Conservation (phyloP, 768 basidiomycete genomes). For the Punctularia strigosozonata region DNA sequence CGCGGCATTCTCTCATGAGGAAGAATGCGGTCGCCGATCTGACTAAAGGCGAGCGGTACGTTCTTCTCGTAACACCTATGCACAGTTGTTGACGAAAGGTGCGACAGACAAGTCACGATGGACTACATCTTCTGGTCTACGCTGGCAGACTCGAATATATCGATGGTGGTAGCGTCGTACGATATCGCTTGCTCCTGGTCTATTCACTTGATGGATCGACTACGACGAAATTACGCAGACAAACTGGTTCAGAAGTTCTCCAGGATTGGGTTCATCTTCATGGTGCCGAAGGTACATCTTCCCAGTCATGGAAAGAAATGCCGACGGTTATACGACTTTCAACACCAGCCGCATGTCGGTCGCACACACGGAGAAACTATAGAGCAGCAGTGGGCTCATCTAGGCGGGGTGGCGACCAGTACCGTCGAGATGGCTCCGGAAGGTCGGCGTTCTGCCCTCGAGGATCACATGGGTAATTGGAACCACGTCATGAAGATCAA, state of each 20-base stretch:
- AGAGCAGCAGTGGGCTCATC: slow-evolving; percentile 6
- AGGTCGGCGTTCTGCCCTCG: not conserved
- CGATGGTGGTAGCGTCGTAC: slow-evolving; percentile 6
- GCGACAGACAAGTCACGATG: slow-evolving; percentile 11
- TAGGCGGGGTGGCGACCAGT: slow-evolving; percentile 3
- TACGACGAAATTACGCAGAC: too few relatives aligned
- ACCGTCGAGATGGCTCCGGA: not conserved
- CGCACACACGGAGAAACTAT: slow-evolving; percentile 8
- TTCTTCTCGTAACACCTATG: not conserved
- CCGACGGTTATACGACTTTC: slow-evolving; percentile 7
- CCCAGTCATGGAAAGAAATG: slow-evolving; percentile 5
- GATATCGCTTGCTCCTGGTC: slow-evolving; percentile 9
- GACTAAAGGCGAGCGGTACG: slow-evolving; percentile 15
- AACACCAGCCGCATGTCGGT: slow-evolving; percentile 3
- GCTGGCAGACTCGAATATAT: not conserved
- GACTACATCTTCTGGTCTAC: slow-evolving; percentile 11
- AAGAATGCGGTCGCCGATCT: too few relatives aligned
- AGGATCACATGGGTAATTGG: too few relatives aligned
- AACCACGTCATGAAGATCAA: too few relatives aligned
- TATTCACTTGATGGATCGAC: not conserved
- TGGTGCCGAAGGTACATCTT: slow-evolving; percentile 9
- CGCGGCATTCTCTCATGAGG: too few relatives aligned
- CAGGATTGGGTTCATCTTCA: too few relatives aligned
- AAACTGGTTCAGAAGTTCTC: too few relatives aligned
- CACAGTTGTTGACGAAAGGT: not conserved